Conservation (phyloP, 2,329 filamentous ascomycete species). For the Penicillium sp. region DNA sequence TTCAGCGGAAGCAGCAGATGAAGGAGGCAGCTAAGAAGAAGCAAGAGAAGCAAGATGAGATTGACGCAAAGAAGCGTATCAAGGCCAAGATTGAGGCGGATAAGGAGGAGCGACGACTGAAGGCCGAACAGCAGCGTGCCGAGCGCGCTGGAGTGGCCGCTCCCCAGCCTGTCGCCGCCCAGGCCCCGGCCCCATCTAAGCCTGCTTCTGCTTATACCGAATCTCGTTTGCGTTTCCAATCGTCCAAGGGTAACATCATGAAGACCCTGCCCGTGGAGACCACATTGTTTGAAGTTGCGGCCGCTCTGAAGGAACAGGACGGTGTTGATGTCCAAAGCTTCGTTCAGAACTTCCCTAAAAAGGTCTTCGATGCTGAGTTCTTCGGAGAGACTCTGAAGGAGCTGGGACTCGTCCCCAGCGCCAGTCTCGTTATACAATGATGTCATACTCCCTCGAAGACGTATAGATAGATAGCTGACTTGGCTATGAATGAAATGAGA, state of each 20-base stretch:
- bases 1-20: conserved; percentile 83
- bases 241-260: conserved; percentile 71
- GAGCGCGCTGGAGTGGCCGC: conserved; percentile 73
- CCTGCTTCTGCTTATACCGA: conserved; percentile 74
- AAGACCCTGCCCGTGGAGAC: conserved; percentile 89
- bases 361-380: conserved; percentile 73
- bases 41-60: conserved; percentile 81
- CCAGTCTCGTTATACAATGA: conserved; percentile 74
- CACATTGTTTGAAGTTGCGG: conserved; percentile 88
- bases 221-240: conserved; percentile 80
- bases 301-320: conserved; percentile 70
- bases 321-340: conserved; percentile 74
- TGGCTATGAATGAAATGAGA: conserved; percentile 12
- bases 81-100: conserved; percentile 93
- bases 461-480: conserved; percentile 1
- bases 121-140: conserved; percentile 83
- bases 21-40: conserved; percentile 87
- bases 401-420: conserved; percentile 84
- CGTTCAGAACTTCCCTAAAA: conserved; percentile 82
- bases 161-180: conserved; percentile 49
- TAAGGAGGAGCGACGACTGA: conserved; percentile 83
- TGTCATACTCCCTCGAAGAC: background rate
- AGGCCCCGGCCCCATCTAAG: conserved; percentile 55
- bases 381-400: conserved; percentile 92
- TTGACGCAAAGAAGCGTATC: conserved; percentile 84